phyloP scores from a whole-genome alignment of 192 early-diverging fungal genomes.

The Linnemannia zychae region DNA sequence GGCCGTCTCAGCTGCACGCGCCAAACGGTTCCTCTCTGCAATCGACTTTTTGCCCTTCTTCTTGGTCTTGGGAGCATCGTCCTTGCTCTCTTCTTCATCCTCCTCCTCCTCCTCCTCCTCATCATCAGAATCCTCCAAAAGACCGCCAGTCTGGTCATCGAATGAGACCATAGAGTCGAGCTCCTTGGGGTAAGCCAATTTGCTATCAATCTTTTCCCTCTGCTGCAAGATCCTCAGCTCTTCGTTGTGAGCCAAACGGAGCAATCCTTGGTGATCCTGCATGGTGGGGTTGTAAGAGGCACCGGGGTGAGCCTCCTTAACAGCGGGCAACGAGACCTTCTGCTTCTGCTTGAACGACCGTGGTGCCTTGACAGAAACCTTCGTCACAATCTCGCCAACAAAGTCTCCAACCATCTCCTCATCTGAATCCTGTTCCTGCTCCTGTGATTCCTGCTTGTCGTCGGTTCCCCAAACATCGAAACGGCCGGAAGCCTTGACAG shows the following conservation, averaged over 20 bases:
- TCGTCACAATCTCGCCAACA: constrained; percentile 50
- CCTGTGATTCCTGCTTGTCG: constrained; percentile 61
- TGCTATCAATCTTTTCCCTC: constrained; percentile 51
- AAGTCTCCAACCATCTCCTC: constrained; percentile 18
- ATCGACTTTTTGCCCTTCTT: constrained; percentile 70
- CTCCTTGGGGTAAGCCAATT: constrained; percentile 62
- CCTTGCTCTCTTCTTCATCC: constrained; percentile 36
- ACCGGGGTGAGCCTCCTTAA: constrained; percentile 85
- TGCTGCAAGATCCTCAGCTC: constrained; percentile 62
- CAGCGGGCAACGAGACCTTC: constrained; percentile 68
- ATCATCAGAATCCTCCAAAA: constrained; percentile 42
- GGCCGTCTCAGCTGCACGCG: constrained; percentile 52
- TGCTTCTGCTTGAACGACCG: constrained; percentile 61
- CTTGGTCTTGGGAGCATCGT: constrained; percentile 38
- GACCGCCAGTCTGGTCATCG: constrained; percentile 43
- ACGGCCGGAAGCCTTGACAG: constrained; percentile 56
- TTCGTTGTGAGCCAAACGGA: constrained; percentile 70
- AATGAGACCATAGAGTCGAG: constrained; percentile 40
- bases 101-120: constrained; percentile 54
- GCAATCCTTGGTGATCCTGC: constrained; percentile 81
- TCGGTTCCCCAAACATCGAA: constrained; percentile 77
- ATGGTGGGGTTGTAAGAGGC: constrained; percentile 92
- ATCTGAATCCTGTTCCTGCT: constrained; percentile 43
- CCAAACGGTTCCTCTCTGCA: constrained; percentile 68
- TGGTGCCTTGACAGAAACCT: constrained; percentile 55